Conservation (phyloP, 1,284 basidiomycete genomes). For the Golubevia pallescens region DNA sequence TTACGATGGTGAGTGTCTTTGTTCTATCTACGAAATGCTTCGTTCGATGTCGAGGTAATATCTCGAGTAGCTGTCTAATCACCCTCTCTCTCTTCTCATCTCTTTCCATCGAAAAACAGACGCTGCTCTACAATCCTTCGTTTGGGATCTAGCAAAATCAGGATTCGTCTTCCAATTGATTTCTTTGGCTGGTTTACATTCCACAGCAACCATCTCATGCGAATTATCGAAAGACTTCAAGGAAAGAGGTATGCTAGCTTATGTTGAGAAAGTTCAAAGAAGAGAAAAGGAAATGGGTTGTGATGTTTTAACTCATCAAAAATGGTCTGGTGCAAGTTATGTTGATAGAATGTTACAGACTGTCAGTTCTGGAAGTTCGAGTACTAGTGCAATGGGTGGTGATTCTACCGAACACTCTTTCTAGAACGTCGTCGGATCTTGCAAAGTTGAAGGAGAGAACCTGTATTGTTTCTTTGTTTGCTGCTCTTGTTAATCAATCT, state of each 20-base stretch:
- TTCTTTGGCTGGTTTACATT: constrained; percentile 61
- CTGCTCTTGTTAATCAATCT: too few relatives aligned
- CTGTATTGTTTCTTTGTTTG: too few relatives aligned
- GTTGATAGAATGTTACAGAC: constrained; percentile 59
- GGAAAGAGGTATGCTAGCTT: constrained; percentile 66
- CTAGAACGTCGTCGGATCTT: constrained; percentile 6
- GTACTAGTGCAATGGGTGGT: constrained; percentile 53
- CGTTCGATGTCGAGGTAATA: too few relatives aligned
- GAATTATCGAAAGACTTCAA: constrained; percentile 70
- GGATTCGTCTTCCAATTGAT: constrained; percentile 64
- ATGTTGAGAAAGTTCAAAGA: constrained; percentile 57
- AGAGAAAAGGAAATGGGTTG: constrained; percentile 60
- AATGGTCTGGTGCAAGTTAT: constrained; percentile 58
- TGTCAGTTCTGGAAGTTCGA: constrained; percentile 48
- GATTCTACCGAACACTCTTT: constrained; percentile 46
- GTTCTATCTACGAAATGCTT: too few relatives aligned
- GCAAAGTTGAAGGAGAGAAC: too few relatives aligned
- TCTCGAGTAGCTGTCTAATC: background rate
- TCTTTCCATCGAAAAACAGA: constrained; percentile 3
- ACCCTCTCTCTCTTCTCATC: background rate
- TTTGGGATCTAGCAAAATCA: constrained; percentile 55
- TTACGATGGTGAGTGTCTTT: too few relatives aligned
- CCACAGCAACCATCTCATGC: constrained; percentile 42
- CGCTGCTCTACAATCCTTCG: constrained; percentile 52
- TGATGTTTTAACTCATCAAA: constrained; percentile 60